These are phyloP conservation scores for Alternaria arborescens DNA, from an alignment of 2,329 filamentous ascomycete species.

Conservation along the genomic window DNA sequence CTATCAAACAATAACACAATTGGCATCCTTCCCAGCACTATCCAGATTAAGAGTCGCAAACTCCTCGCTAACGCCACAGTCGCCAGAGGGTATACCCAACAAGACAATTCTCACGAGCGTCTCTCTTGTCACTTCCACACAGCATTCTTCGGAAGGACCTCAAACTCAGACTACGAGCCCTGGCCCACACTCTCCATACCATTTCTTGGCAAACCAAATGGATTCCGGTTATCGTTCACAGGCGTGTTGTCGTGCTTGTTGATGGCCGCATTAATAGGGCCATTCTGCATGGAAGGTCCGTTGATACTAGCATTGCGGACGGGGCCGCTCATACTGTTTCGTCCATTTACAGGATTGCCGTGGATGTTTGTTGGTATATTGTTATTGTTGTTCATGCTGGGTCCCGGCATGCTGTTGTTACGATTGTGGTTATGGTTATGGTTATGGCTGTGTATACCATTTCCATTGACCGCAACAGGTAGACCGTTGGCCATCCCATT, in stretches of 20 bases:
- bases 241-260: slow-evolving; percentile 32
- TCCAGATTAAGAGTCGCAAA: background rate
- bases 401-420: slow-evolving; percentile 14
- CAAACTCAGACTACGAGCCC: slow-evolving; percentile 9
- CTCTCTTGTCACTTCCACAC: slow-evolving; percentile 2
- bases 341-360: slow-evolving; percentile 10
- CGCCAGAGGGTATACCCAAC: background rate
- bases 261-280: slow-evolving; percentile 14
- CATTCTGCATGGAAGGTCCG: slow-evolving; percentile 13
- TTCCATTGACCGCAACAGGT: slow-evolving; percentile 15
- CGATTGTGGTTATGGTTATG: background rate
- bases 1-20: background rate
- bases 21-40: background rate
- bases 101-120: background rate
- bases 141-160: background rate
- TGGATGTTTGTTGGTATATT: slow-evolving; percentile 13
- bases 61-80: background rate
- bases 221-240: slow-evolving; percentile 29
- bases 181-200: slow-evolving; percentile 14
- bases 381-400: slow-evolving; percentile 15
- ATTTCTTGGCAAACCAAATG: slow-evolving; percentile 3
- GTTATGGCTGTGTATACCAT: slow-evolving; percentile 18
- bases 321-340: slow-evolving; percentile 16
- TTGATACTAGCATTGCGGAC: slow-evolving; percentile 24
- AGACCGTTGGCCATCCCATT: slow-evolving; percentile 20